These are phyloP conservation scores for Chenopodium formosanum DNA, from an alignment of 148 eudicot genomes.

Conservation along the genomic window DNA sequence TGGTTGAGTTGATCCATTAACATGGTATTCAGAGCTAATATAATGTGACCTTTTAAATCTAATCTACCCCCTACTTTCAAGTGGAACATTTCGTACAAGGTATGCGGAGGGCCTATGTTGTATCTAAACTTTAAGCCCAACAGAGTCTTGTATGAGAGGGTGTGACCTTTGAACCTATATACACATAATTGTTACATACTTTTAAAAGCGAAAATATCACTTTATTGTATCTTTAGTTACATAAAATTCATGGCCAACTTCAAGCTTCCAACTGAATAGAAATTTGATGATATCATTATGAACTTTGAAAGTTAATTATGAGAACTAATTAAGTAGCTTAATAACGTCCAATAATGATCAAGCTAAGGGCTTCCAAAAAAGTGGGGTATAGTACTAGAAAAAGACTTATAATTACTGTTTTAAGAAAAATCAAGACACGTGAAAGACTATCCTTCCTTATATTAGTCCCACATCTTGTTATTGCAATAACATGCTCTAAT, in stretches of 20 bases:
- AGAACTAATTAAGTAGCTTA: not conserved
- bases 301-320: not conserved
- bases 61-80: too few relatives aligned
- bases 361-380: not conserved
- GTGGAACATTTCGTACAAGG: too few relatives aligned
- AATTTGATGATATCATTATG: slow-evolving; percentile 11
- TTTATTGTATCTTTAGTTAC: too few relatives aligned
- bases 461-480: slow-evolving; percentile 21
- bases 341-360: not conserved
- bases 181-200: too few relatives aligned
- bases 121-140: too few relatives aligned
- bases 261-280: slow-evolving; percentile 2
- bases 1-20: too few relatives aligned
- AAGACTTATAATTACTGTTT: not conserved
- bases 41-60: too few relatives aligned
- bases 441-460: slow-evolving; percentile 17
- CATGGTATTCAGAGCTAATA: too few relatives aligned
- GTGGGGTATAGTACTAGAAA: slow-evolving; percentile 19
- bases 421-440: slow-evolving; percentile 17
- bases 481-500: slow-evolving; percentile 5
- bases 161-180: too few relatives aligned
- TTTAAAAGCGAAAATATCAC: too few relatives aligned
- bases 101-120: too few relatives aligned
- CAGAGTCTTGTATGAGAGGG: too few relatives aligned
- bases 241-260: not conserved